phyloP scores from a whole-genome alignment of 2,329 filamentous ascomycete genomes.

The Amylocarpus encephaloides region DNA sequence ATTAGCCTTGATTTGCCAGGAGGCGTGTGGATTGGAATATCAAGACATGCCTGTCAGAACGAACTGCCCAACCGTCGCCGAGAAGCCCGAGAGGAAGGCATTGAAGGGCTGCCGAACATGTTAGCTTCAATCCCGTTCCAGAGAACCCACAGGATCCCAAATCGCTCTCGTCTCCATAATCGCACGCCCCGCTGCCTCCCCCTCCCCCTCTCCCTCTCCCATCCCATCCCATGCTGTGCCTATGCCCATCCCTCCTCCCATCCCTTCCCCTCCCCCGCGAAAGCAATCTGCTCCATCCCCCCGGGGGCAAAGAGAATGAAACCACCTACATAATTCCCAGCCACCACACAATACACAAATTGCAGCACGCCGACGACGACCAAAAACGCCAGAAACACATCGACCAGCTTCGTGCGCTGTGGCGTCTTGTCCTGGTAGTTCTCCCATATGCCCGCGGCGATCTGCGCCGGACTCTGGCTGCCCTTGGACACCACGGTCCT shows the following conservation, averaged over 20 bases:
- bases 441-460: constrained; percentile 63
- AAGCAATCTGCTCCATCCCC: too few species aligned
- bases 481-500: constrained; percentile 21
- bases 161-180: background rate
- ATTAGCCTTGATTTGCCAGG: constrained; percentile 7
- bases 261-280: background rate
- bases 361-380: constrained; percentile 81
- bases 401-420: constrained; percentile 86
- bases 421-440: constrained; percentile 77
- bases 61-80: constrained; percentile 92
- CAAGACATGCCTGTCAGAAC: constrained; percentile 71
- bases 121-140: background rate
- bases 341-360: constrained; percentile 86
- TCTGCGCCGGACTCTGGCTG: constrained; percentile 38
- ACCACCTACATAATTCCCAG: constrained; percentile 80
- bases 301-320: too few species aligned
- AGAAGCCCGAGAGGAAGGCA: constrained; percentile 93
- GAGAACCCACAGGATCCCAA: constrained; percentile 4
- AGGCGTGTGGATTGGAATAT: background rate
- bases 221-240: too few species aligned
- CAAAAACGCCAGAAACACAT: constrained; percentile 84
- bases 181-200: background rate
- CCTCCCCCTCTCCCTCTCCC: background rate
- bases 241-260: background rate
- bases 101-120: constrained; percentile 76